Conservation (phyloP, 176 grass and related monocot species). For the Luzula sylvatica region DNA sequence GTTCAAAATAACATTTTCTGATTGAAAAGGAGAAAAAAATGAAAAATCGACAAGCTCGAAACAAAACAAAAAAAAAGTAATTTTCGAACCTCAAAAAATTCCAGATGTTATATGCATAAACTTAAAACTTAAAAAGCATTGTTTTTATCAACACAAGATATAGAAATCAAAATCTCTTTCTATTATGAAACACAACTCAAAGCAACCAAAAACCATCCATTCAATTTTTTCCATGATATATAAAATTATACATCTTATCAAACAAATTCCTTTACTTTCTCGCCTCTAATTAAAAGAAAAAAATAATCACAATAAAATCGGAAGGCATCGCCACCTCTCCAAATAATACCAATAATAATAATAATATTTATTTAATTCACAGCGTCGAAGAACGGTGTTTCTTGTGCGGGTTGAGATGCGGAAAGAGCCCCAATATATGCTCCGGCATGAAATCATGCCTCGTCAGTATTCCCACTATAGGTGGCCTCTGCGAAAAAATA, state of each 20-base stretch:
- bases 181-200: neutral
- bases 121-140: neutral
- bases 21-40: neutral
- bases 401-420: slow-evolving; percentile 52
- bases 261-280: slow-evolving; percentile 2
- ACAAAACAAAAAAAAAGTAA: too few species aligned
- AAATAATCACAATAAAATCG: slow-evolving; percentile 6
- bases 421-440: slow-evolving; percentile 72
- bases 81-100: too few species aligned
- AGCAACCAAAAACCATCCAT: slow-evolving; percentile 6
- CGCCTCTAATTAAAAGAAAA: neutral
- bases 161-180: slow-evolving; percentile 1
- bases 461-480: slow-evolving; percentile 84
- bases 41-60: too few species aligned
- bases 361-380: slow-evolving; percentile 1
- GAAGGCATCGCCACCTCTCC: slow-evolving; percentile 11
- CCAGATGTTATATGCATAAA: neutral
- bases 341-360: slow-evolving; percentile 2
- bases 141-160: neutral
- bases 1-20: too few species aligned
- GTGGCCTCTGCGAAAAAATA: slow-evolving; percentile 63
- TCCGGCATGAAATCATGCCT: slow-evolving; percentile 90
- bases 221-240: too few species aligned
- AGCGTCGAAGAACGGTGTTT: slow-evolving; percentile 26
- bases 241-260: neutral